Evolutionary conservation across 345 rosid genomes (phyloP), one percentile per base, ranked within the genome.

Genomic region (Melaleuca quinquenervia): DNA sequence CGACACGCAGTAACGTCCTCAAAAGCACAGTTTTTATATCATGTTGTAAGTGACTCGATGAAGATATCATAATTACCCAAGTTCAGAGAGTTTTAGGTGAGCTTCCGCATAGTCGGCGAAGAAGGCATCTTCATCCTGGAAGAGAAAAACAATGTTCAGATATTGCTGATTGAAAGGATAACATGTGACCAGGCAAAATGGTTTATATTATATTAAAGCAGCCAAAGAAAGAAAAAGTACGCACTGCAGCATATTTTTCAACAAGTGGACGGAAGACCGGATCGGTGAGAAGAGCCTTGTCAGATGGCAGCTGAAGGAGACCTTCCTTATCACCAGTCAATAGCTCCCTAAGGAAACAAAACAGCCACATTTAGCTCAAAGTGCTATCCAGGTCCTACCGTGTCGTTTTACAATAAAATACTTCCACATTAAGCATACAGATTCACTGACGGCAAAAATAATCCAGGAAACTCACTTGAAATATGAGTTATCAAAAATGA

Each of bases 51-150:
- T 16, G 74, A 20, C 26, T 18, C 7, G 22, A 24, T 7, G 48
- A 8, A 4, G n/a, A n/a, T 8, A 6, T 12, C 52, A 21, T 50
- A 6, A 41, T 7, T 94, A 97, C 99, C 99, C 99, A 13, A 97
- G 96, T 93, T 97, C 99, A 1, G 99, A 96, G 84, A 97, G 98
- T 93, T 91, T 96, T 88, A 94, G 49, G 87, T 95, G 99, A 21
- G 99, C 93, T 83, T 94, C 99, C 0, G 97, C 58, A 54, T 96
- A 97, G 86, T 97, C 99, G 8, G 83, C 95, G 78, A 96, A 97
- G 89, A 97, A 97, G 26, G 95, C 97, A 27, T 97, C 99, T 88
- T 97, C 99, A 84, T 95, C 96, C 99, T 97, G 93, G 15, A 54
- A 53, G 21, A 11, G 84, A 64, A 15, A 36, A 87, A 85, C 48